Evolutionary conservation across 495 filamentous ascomycete species (phyloP), one percentile per base, ranked within the genome.

Genomic region (Podospora fimiseda): DNA sequence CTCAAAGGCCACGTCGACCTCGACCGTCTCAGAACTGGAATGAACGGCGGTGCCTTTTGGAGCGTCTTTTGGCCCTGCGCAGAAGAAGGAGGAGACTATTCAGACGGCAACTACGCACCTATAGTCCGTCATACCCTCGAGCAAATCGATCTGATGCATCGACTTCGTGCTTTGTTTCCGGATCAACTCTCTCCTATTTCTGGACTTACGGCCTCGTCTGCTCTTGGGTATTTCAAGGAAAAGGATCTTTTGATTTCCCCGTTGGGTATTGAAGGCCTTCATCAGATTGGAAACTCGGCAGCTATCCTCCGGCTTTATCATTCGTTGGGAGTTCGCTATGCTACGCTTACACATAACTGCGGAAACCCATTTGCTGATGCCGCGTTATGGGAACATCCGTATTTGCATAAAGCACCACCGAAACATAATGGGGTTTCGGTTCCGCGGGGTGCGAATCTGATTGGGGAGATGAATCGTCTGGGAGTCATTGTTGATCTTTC

Each of bases 341-440:
- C 86, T 6, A 96, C 92, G 0, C 70, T 98, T 11, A 95, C 88
- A 2, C 90, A 94, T 70, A 95, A 95, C 70, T 98, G 93, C 72
- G 87, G 91, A 64, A 98, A 96, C 67, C 74, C 71, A 27, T 96
- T 86, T 68, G 90, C 90, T 22, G 93, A 96, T 60, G 83, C 89
- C 2, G 92, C 93, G 1, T 67, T 94, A 6, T 61, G 60, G 59
- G 71, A 74, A 55, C 51, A 70, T 8, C 70, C 72, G 5, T 4
- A 44, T 13, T 48, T 76, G 3, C 68, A 67, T 42, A 72, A 70
- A 33, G 73, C 83, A 20, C 71, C 62, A 52, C 77, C 72, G 9
- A 67, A 60, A 60, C 80, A 80, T 79, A 64, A 78, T 18, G 88
- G 88, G 2, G 69, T 47, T 3, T 96, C 14, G 89, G 85, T 55